phyloP scores from a whole-genome alignment of 1,139 yeast species.

The Suhomyces ambrosiae region DNA sequence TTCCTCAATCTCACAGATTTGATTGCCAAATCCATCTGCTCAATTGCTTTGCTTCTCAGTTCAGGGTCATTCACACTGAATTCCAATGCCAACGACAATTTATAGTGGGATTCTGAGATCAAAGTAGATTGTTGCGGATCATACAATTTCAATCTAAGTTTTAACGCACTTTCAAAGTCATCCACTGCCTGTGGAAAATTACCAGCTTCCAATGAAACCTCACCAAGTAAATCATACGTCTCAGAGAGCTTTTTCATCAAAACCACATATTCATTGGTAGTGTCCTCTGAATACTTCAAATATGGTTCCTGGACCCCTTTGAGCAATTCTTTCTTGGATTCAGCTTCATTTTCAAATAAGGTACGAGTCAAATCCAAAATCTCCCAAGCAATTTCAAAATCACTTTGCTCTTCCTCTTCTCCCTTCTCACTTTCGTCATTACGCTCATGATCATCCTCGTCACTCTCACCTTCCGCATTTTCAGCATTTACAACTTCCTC shows the following conservation, averaged over 20 bases:
- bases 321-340: constrained; percentile 16
- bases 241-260: constrained; percentile 64
- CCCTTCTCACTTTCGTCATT: constrained; percentile 33
- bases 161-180: constrained; percentile 62
- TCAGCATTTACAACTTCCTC: constrained; percentile 33
- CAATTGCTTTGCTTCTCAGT: constrained; percentile 54
- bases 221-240: constrained; percentile 80
- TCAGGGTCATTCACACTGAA: constrained; percentile 58
- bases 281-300: constrained; percentile 35
- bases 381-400: constrained; percentile 88
- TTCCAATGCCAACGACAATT: constrained; percentile 78
- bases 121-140: constrained; percentile 52
- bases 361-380: constrained; percentile 75
- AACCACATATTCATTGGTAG: constrained; percentile 35
- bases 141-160: constrained; percentile 57
- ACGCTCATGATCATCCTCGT: constrained; percentile 14
- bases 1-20: constrained; percentile 55
- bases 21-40: constrained; percentile 62
- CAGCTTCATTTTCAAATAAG: constrained; percentile 51
- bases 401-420: constrained; percentile 56
- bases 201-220: constrained; percentile 83
- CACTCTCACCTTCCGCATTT: constrained; percentile 28
- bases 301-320: constrained; percentile 31
- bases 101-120: constrained; percentile 80
- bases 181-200: constrained; percentile 75